Percentiles rank a stretch among this genome's conserved stretches.
phyloP scores from a whole-genome alignment of 441 rosid genomes.

The Croton setiger region DNA sequence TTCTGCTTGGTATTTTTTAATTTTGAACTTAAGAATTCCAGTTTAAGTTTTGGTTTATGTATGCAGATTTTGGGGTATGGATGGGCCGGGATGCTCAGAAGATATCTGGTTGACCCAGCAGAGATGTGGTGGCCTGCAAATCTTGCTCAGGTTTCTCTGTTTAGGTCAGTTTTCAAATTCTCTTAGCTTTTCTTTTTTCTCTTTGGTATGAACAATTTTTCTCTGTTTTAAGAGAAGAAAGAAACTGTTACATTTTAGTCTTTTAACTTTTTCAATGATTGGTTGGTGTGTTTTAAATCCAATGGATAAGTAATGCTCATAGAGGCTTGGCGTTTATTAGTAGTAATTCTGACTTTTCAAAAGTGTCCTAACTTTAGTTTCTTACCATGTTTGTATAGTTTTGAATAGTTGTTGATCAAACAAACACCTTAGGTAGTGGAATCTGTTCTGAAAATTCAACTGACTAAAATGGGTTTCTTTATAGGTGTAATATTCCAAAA shows the following conservation, averaged over 20 bases:
- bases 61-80: constrained; percentile 84
- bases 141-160: constrained; percentile 94
- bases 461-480: not conserved
- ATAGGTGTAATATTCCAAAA: constrained; percentile 1
- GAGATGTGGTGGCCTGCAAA: constrained; percentile 99
- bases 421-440: not conserved
- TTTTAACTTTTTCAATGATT: not conserved
- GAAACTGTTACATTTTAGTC: not conserved
- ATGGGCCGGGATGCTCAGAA: constrained; percentile 96
- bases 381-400: not conserved
- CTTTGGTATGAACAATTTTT: no score
- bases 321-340: no score
- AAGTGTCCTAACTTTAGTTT: not conserved
- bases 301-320: not conserved
- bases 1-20: not conserved
- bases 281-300: not conserved
- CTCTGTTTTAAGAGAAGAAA: no score
- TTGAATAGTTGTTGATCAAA: not conserved
- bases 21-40: no score
- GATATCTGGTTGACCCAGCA: constrained; percentile 85
- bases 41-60: not conserved
- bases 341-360: not conserved
- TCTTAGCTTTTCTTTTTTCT: no score
- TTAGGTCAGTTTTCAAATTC: constrained; percentile 70
- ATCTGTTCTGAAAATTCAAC: not conserved